phyloP scores from a whole-genome alignment of 192 early-diverging fungal species.

The Backusella parvicylindrica region DNA sequence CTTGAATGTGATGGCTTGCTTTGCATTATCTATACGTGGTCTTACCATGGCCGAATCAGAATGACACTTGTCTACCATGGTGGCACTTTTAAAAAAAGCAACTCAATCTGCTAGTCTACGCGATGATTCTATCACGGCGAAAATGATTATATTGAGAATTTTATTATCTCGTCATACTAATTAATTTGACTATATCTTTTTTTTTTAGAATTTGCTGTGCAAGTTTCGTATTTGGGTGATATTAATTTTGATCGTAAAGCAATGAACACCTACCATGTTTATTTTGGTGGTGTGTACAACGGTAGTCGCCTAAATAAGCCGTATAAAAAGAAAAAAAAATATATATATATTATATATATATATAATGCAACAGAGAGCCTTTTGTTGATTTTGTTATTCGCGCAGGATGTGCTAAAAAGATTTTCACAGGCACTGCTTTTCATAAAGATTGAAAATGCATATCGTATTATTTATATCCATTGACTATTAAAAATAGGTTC shows the following conservation, averaged over 20 bases:
- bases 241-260: constrained; percentile 94
- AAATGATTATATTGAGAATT: constrained; percentile 57
- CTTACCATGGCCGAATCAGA: constrained; percentile 93
- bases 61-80: constrained; percentile 82
- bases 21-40: constrained; percentile 88
- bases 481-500: background rate
- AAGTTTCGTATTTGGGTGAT: constrained; percentile 83
- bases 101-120: constrained; percentile 75
- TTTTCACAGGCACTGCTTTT: constrained; percentile 69
- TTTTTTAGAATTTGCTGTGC: constrained; percentile 74
- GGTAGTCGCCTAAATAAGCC: constrained; percentile 90
- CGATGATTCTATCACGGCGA: constrained; percentile 82
- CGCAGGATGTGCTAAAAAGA: constrained; percentile 74
- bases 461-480: background rate
- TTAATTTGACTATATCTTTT: background rate
- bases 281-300: constrained; percentile 80
- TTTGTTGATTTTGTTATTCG: constrained; percentile 95
- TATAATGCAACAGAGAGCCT: constrained; percentile 69
- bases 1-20: constrained; percentile 90
- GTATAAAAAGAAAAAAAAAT: constrained; percentile 89
- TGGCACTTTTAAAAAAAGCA: constrained; percentile 71
- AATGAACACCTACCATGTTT: constrained; percentile 91
- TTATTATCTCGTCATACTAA: background rate
- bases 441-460: constrained; percentile 29
- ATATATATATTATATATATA: constrained; percentile 61